Evolutionary conservation across 169 alveolate genomes (phyloP).

Genomic region (Amoebophrya sp.): DNA sequence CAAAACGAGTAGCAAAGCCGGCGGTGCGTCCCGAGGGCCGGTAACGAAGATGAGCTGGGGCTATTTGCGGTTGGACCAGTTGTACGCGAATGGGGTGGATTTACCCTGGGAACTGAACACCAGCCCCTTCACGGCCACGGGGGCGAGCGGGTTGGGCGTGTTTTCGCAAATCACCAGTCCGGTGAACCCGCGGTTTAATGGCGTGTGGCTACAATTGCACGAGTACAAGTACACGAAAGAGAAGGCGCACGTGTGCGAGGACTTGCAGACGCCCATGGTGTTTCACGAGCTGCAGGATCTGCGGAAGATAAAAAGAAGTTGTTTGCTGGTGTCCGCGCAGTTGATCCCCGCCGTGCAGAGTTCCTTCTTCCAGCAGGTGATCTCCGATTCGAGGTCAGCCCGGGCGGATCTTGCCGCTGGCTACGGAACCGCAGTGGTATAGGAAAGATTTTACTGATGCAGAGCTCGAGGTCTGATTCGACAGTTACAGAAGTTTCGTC

Average conservation of each 20-base stretch:
- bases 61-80: background rate
- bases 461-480: too few species aligned
- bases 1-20: background rate
- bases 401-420: too few species aligned
- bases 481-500: too few species aligned
- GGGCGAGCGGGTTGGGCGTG: too few species aligned
- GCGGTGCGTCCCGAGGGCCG: too few species aligned
- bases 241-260: background rate
- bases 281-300: background rate
- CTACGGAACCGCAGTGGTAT: too few species aligned
- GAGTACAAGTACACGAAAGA: background rate
- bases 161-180: too few species aligned
- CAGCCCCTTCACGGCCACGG: too few species aligned
- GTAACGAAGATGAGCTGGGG: background rate
- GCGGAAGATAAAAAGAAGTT: background rate
- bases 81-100: background rate
- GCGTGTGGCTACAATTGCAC: background rate
- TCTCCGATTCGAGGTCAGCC: too few species aligned
- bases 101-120: background rate
- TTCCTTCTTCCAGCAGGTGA: too few species aligned
- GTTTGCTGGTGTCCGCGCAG: background rate
- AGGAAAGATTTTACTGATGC: too few species aligned
- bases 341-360: background rate
- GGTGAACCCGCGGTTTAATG: too few species aligned
- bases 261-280: constrained; percentile 2